Percentiles rank a stretch among this genome's conserved stretches.
Evolutionary conservation across 2,329 filamentous ascomycete species (phyloP).

Genomic region (Pyrenochaeta sp.): DNA sequence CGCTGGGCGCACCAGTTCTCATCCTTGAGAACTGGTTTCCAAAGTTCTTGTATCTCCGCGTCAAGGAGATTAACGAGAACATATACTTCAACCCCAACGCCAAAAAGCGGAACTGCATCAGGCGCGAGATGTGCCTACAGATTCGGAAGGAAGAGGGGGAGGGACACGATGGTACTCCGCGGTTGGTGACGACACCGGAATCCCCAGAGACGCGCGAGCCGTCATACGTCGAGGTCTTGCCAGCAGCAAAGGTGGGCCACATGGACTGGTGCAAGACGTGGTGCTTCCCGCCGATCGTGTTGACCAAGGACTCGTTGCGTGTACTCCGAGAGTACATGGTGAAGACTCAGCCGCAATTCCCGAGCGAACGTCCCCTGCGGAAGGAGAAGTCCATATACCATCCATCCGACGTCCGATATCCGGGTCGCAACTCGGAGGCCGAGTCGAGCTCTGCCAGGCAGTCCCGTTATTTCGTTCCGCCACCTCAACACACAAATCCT

Average conservation of each 20-base stretch:
- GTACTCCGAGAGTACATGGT: slow-evolving; percentile 9
- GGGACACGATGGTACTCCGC: slow-evolving; percentile 18
- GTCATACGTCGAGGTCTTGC: slow-evolving; percentile 25
- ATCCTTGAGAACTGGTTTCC: slow-evolving; percentile 19
- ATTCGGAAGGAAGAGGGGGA: slow-evolving; percentile 6
- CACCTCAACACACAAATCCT: too few species aligned
- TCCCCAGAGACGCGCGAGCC: slow-evolving; percentile 21
- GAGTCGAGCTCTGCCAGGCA: too few species aligned
- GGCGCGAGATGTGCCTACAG: slow-evolving; percentile 9
- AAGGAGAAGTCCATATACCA: too few species aligned
- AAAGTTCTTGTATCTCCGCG: slow-evolving; percentile 16
- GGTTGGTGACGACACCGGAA: slow-evolving; percentile 18
- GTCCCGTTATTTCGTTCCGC: too few species aligned
- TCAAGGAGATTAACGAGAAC: slow-evolving; percentile 20
- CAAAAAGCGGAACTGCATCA: neutral
- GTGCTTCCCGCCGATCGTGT: slow-evolving; percentile 20
- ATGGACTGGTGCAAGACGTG: slow-evolving; percentile 21
- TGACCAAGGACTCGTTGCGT: slow-evolving; percentile 6
- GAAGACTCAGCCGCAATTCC: too few species aligned
- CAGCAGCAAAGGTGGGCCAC: neutral
- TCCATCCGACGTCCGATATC: too few species aligned
- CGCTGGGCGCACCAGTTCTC: slow-evolving; percentile 22
- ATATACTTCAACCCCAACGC: slow-evolving; percentile 10
- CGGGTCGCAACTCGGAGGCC: too few species aligned
- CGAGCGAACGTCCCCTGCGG: too few species aligned